Evolutionary conservation across 352 stramenopile genomes (phyloP), one percentile per base, ranked within the genome.

Genomic region (Pythium aphanidermatum): DNA sequence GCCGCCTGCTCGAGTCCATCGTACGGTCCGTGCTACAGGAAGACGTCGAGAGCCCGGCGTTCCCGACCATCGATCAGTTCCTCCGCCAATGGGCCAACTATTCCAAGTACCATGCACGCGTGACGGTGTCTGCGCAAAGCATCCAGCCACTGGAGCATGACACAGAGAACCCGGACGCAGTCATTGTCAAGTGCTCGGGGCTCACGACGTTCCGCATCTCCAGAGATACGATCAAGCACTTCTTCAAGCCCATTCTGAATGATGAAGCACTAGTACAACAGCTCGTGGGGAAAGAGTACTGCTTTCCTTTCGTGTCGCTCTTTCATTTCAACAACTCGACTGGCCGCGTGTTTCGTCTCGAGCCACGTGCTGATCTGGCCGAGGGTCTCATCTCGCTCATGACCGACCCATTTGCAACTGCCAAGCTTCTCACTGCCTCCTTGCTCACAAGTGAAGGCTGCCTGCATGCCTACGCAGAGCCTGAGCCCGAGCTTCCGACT

Each of bases 211-310:
- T 86, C 16, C 67, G 69, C 24, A 83, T 86, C 56, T 79, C 64
- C 4, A 55, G 71, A 20, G 65, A 77, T 40, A 86, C 74, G 14
- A 77, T 86, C 60, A 58, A 60, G 40, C 63, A 84, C 27, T 80
- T 86, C 32, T 86, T 84, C 35, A 60, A 74, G 34, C 71, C 70
- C 1, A 31, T 86, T 12, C 42, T 81, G 7, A 56, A 58, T 6
- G 68, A 86, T 41, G 74, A 84, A 39, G 23, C 58, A 4, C 65
- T 86, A 52, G 74, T 84, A n/a, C 71, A 84, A 55, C 58, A 57
- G 16, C 65, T 86, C 28, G 61, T 86, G 16, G 74, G 74, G 13
- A 63, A 80, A 37, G 60, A 70, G 28, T 83, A 83, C 47, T 55
- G 55, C 31, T 79, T 83, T 37, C 60, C 70, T 4, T 83, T 79